Base-by-base conservation (phyloP, 805 yeast genomes). In the Metschnikowia sp. region DNA sequence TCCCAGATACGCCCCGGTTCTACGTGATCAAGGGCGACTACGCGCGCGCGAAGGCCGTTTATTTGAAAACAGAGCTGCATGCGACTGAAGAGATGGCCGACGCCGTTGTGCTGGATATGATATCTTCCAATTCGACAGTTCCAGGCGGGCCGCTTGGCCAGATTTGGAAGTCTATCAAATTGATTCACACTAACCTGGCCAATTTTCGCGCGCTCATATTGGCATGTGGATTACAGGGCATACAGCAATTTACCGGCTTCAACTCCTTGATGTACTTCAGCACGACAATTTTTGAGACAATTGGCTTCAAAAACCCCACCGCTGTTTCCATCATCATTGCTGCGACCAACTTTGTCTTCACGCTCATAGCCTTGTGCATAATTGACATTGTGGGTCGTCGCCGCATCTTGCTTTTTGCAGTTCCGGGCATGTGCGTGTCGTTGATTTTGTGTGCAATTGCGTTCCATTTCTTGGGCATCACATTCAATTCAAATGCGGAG, bases 211-310 rank as follows among this genome's bases (percentile, higher is more conserved):
- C 97, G 6, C 77, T 94, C 51, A 73, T 91, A 32, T 82, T 92
- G 60, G 94, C 92, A 10, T 90, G 97, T 74, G 96, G 95, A 32
- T 71, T 92, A 55, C 98, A 94, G 70, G 97, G 96, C 49, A 86
- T 94, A 60, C 98, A 92, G 73, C 99, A 92, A 70, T 89, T 92
- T 59, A 86, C 96, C 13, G 98, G 98, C 55, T 92, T 92, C 81
- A 94, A 92, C 70, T 88, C 97, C 7, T 78, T 92, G 59, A 88
- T 92, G 96, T 92, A 94, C 72, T 92, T 91, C 68, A 86, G 96
- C 41, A 83, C 96, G 32, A 91, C 97, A 2, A 86, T 94, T 56
- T 94, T 94, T 62, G 84, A 90, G 66, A 82, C 91, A 37, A 88
- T 91, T 45, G 99, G 98, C 2, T 92, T 91, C 64, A 61, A 80